phyloP scores from a whole-genome alignment of 345 rosid genomes.

The Mallotus nudiflorus region DNA sequence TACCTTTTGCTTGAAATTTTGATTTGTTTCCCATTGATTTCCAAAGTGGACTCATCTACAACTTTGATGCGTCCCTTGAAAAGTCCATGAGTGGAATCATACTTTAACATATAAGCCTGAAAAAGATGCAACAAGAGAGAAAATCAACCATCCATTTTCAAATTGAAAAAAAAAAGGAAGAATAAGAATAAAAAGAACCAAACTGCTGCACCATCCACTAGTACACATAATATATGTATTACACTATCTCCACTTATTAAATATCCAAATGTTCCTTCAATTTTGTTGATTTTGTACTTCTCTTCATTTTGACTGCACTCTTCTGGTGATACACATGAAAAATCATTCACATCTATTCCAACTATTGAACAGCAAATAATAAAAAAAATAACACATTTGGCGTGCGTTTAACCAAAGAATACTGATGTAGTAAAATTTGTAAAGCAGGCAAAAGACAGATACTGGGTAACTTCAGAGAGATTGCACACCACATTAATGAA shows the following conservation, averaged over 20 bases:
- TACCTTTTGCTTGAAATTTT: constrained; percentile 80
- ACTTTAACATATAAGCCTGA: constrained; percentile 97
- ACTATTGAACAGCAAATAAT: too few relatives aligned
- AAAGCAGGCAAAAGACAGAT: not conserved
- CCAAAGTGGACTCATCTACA: constrained; percentile 78
- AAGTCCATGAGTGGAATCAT: constrained; percentile 95
- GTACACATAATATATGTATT: not conserved
- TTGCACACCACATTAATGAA: not conserved
- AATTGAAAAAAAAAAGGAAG: not conserved
- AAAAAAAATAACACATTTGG: too few relatives aligned
- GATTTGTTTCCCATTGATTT: constrained; percentile 82
- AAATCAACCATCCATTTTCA: constrained; percentile 8
- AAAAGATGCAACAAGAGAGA: constrained; percentile 12
- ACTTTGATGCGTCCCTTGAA: constrained; percentile 72
- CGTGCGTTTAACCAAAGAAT: not conserved
- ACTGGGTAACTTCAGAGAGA: not conserved
- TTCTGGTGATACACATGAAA: too few relatives aligned
- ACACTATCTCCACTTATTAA: too few relatives aligned
- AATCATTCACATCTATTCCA: too few relatives aligned
- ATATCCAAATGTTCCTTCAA: too few relatives aligned
- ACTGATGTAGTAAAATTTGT: not conserved
- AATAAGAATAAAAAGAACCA: not conserved
- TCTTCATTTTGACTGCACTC: too few relatives aligned
- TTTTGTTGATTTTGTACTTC: too few relatives aligned
- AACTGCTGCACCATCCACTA: not conserved